A percentile compares a stretch with the other conserved stretches of the same genome.
Conservation (phyloP, 345 rosid species). For the Ceriops tagal region DNA sequence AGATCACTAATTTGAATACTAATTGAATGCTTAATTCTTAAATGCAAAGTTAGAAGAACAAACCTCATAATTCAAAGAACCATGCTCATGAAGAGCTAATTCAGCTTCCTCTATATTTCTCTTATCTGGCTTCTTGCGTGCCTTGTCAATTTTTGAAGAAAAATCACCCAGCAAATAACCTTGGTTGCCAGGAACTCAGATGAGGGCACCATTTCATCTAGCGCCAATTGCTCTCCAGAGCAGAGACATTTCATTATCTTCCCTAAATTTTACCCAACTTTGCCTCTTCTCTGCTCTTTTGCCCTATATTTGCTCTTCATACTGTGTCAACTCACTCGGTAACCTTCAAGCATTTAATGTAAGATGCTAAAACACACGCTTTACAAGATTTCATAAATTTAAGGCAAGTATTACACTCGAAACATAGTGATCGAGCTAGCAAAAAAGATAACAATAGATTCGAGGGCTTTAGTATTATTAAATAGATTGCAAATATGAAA, state of each 20-base stretch:
- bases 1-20: slow-evolving; percentile 1
- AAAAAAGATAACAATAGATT: neutral
- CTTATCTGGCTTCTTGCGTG: slow-evolving; percentile 42
- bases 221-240: slow-evolving; percentile 47
- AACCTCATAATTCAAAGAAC: slow-evolving; percentile 79
- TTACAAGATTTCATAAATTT: neutral
- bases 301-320: slow-evolving; percentile 47
- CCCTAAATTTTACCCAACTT: slow-evolving; percentile 28
- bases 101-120: slow-evolving; percentile 81
- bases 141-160: slow-evolving; percentile 41
- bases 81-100: slow-evolving; percentile 63
- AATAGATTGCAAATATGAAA: slow-evolving; percentile 1
- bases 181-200: slow-evolving; percentile 37
- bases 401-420: neutral
- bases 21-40: no score
- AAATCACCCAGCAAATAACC: slow-evolving; percentile 28
- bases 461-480: neutral
- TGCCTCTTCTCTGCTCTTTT: slow-evolving; percentile 27
- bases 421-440: neutral
- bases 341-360: slow-evolving; percentile 35
- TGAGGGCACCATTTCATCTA: slow-evolving; percentile 39
- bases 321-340: slow-evolving; percentile 23
- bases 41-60: slow-evolving; percentile 6
- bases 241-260: slow-evolving; percentile 56
- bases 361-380: slow-evolving; percentile 1